phyloP scores from a whole-genome alignment of 345 rosid species.

The Passiflora organensis region DNA sequence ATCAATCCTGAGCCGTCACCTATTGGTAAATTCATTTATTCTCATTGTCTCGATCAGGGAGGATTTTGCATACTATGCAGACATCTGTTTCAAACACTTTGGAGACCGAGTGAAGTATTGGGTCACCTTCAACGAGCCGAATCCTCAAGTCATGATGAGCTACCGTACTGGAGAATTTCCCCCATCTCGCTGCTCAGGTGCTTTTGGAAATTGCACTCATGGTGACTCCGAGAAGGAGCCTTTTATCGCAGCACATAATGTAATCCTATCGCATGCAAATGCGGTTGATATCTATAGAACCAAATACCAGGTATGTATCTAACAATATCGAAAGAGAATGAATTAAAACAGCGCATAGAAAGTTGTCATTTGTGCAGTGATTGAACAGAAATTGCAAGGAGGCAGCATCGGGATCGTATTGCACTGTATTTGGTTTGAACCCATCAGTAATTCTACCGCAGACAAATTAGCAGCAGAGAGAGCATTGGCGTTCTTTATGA shows the following conservation, averaged over 20 bases:
- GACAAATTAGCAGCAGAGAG: constrained; percentile 15
- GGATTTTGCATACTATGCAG: constrained; percentile 19
- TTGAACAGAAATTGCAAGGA: constrained; percentile 7
- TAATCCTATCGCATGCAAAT: constrained; percentile 18
- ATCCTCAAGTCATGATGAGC: constrained; percentile 6
- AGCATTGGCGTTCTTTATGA: constrained; percentile 14
- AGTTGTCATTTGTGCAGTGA: no score
- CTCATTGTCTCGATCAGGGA: constrained; percentile 3
- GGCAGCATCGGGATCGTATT: constrained; percentile 22
- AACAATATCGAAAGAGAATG: no score
- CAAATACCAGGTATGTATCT: constrained; percentile 16
- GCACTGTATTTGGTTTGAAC: constrained; percentile 15
- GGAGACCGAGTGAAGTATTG: constrained; percentile 24
- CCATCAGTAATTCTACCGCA: constrained; percentile 11
- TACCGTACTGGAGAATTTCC: constrained; percentile 15
- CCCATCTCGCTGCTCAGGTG: constrained; percentile 18
- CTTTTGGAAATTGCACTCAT: constrained; percentile 14
- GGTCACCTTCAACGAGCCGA: constrained; percentile 23
- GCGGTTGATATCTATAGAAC: constrained; percentile 19
- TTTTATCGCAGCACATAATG: constrained; percentile 20
- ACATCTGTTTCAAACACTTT: constrained; percentile 17
- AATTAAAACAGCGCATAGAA: no score
- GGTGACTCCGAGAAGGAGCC: constrained; percentile 21
- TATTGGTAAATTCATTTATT: no score
- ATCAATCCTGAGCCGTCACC: no score